phyloP scores from a whole-genome alignment of 2,329 filamentous ascomycete genomes.

The Thelonectria rubi region DNA sequence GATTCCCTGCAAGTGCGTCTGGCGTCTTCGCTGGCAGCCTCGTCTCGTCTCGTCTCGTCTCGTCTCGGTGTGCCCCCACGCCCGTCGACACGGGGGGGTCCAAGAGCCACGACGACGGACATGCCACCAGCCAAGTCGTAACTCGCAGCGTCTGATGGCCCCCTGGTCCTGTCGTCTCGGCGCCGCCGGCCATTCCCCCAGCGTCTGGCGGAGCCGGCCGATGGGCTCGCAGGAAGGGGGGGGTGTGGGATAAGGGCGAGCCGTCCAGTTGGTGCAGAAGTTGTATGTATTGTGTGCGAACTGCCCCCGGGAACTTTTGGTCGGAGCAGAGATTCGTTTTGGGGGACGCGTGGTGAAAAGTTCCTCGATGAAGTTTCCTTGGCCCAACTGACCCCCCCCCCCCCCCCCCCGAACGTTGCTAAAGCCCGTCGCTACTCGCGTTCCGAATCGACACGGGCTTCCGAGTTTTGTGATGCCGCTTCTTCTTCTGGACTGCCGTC shows the following conservation, averaged over 20 bases:
- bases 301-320: background rate
- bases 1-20: slow-evolving; percentile 20
- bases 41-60: background rate
- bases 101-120: too few relatives aligned
- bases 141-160: background rate
- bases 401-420: too few relatives aligned
- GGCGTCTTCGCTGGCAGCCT: slow-evolving; percentile 11
- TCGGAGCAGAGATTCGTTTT: too few relatives aligned
- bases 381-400: background rate
- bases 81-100: background rate
- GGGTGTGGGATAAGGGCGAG: too few relatives aligned
- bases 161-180: slow-evolving; percentile 3
- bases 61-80: slow-evolving; percentile 11
- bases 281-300: too few relatives aligned
- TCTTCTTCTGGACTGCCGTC: too few relatives aligned
- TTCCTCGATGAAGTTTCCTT: too few relatives aligned
- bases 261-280: too few relatives aligned
- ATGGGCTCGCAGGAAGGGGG: background rate
- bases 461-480: too few relatives aligned
- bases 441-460: too few relatives aligned
- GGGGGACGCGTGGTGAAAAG: background rate
- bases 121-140: too few relatives aligned
- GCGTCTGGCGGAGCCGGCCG: slow-evolving; percentile 39
- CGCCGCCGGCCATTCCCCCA: slow-evolving; percentile 23
- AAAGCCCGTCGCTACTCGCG: too few relatives aligned